Evolutionary conservation across 164 flowering plant species (phyloP).

Genomic region (Nymphaea thermarum): DNA sequence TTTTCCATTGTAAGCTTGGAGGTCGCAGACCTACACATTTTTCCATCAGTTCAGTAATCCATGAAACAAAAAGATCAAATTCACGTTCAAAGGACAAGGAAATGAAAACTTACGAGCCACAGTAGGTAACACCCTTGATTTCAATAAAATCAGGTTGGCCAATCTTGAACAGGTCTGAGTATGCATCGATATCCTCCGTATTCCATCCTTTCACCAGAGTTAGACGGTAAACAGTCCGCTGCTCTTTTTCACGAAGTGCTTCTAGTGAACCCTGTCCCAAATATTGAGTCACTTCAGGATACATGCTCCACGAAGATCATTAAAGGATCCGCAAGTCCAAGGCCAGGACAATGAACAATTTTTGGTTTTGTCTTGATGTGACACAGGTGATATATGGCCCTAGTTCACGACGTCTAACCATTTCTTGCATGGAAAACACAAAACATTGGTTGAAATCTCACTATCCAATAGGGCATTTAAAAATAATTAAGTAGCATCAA

Average conservation of each 20-base stretch:
- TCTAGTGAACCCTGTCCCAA: conserved; percentile 58
- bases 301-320: too few species aligned
- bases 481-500: too few species aligned
- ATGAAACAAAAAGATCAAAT: not conserved
- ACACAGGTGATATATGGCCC: too few species aligned
- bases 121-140: conserved; percentile 97
- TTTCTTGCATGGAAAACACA: too few species aligned
- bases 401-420: too few species aligned
- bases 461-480: too few species aligned
- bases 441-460: too few species aligned
- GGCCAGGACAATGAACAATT: too few species aligned
- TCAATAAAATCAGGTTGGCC: conserved; percentile 92
- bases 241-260: conserved; percentile 73
- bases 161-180: conserved; percentile 53
- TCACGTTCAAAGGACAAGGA: not conserved
- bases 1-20: conserved; percentile 99
- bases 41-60: not conserved
- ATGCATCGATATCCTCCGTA: conserved; percentile 84
- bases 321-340: too few species aligned
- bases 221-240: conserved; percentile 85
- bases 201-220: conserved; percentile 99
- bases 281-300: too few species aligned
- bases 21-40: conserved; percentile 60
- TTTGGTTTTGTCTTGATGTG: too few species aligned
- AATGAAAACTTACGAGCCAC: conserved; percentile 76